Conservation (phyloP, 371 early-diverging fungal species). For the Capillidium rhysosporum region DNA sequence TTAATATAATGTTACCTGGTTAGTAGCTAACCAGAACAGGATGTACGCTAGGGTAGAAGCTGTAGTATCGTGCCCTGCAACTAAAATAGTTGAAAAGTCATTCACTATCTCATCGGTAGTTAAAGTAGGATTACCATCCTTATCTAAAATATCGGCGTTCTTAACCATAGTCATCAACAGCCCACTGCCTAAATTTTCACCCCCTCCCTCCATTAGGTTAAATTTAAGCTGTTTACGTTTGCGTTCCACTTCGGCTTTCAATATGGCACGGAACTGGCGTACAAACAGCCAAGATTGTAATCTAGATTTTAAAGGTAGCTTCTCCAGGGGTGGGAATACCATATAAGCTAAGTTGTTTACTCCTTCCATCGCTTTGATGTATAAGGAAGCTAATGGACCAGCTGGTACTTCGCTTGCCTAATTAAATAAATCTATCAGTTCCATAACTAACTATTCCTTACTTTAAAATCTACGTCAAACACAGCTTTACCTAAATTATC, state of each 20-base stretch:
- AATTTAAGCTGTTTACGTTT: too few species aligned
- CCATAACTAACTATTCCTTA: slow-evolving; percentile 7
- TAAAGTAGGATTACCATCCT: too few species aligned
- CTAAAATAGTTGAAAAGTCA: background rate
- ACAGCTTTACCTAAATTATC: slow-evolving; percentile 6
- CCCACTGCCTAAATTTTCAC: background rate
- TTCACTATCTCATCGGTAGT: background rate
- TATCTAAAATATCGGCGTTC: too few species aligned
- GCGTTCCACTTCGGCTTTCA: background rate
- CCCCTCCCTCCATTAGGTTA: too few species aligned
- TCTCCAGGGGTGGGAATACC: background rate
- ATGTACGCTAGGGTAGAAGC: background rate
- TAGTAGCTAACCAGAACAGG: background rate
- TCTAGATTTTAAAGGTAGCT: background rate
- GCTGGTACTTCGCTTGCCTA: slow-evolving; percentile 2
- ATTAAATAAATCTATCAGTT: too few species aligned
- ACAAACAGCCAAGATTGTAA: background rate
- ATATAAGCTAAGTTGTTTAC: slow-evolving; percentile 3
- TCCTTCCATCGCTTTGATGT: slow-evolving; percentile 10
- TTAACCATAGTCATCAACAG: background rate
- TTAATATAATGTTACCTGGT: background rate
- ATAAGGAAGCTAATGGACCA: slow-evolving; percentile 10
- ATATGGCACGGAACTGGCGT: background rate
- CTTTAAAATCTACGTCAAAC: slow-evolving; percentile 7
- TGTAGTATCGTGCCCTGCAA: background rate